Evolutionary conservation across 75 land plant genomes (phyloP).

Genomic region (Cryptomeria japonica): DNA sequence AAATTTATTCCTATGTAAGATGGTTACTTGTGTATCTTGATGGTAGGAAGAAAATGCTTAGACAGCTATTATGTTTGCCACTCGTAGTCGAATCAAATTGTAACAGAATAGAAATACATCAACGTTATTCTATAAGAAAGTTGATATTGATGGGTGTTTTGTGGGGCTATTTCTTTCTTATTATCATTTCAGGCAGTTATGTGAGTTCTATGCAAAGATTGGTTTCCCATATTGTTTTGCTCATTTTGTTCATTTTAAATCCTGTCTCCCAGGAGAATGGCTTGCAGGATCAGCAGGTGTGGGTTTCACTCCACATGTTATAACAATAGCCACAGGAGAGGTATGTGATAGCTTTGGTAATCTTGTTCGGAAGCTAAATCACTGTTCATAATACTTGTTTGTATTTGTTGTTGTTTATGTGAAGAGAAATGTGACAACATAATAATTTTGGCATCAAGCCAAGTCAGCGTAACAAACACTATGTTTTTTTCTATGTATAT

Average conservation of each 20-base stretch:
- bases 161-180: background rate
- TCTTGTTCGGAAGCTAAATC: background rate
- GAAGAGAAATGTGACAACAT: background rate
- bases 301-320: constrained; percentile 87
- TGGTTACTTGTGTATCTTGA: background rate
- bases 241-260: background rate
- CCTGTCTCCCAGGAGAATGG: constrained; percentile 21
- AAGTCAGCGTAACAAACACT: background rate
- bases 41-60: background rate
- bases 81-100: background rate
- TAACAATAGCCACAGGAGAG: constrained; percentile 78
- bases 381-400: constrained; percentile 1
- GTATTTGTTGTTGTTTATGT: background rate
- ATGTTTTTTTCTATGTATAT: background rate
- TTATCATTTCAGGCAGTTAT: background rate
- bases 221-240: background rate
- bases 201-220: background rate
- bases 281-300: constrained; percentile 66
- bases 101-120: background rate
- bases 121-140: background rate
- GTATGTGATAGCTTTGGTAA: constrained; percentile 28
- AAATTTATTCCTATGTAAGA: background rate
- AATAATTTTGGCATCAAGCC: background rate
- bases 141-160: background rate
- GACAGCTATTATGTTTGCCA: background rate